Evolutionary conservation across 257 asterid species (phyloP).

Genomic region (Leonotis leonurus): DNA sequence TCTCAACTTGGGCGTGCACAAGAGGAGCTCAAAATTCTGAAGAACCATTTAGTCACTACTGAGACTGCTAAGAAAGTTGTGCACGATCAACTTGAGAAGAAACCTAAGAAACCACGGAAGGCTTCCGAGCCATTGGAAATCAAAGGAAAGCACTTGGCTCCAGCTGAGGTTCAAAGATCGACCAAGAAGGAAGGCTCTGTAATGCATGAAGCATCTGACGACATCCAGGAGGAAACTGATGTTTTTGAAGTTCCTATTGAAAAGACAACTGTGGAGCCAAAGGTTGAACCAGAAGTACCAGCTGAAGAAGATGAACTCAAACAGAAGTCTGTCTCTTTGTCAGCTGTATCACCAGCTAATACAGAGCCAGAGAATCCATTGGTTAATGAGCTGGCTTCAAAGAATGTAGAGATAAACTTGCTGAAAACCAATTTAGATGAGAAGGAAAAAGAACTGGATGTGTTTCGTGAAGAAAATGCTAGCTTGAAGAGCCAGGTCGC

Average conservation of each 20-base stretch:
- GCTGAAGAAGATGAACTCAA: slow-evolving; percentile 32
- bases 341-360: no score
- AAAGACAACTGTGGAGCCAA: slow-evolving; percentile 31
- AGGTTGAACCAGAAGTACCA: slow-evolving; percentile 19
- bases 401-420: slow-evolving; percentile 41
- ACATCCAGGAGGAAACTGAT: slow-evolving; percentile 54
- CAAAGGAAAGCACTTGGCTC: slow-evolving; percentile 27
- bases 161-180: slow-evolving; percentile 10
- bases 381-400: slow-evolving; percentile 38
- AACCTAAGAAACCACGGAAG: slow-evolving; percentile 42
- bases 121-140: slow-evolving; percentile 16
- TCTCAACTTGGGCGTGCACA: slow-evolving; percentile 94
- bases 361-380: slow-evolving; percentile 31
- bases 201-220: slow-evolving; percentile 29
- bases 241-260: slow-evolving; percentile 68
- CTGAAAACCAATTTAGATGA: slow-evolving; percentile 43
- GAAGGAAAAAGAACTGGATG: slow-evolving; percentile 49
- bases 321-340: no score
- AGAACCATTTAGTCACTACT: slow-evolving; percentile 58
- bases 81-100: slow-evolving; percentile 57
- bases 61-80: slow-evolving; percentile 50
- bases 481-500: slow-evolving; percentile 39
- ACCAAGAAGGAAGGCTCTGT: slow-evolving; percentile 8
- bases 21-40: slow-evolving; percentile 69
- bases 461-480: slow-evolving; percentile 37